A percentile compares a stretch with the other conserved stretches of the same genome.
Conservation (phyloP, 768 basidiomycete species). For the Mycena epipterygia region DNA sequence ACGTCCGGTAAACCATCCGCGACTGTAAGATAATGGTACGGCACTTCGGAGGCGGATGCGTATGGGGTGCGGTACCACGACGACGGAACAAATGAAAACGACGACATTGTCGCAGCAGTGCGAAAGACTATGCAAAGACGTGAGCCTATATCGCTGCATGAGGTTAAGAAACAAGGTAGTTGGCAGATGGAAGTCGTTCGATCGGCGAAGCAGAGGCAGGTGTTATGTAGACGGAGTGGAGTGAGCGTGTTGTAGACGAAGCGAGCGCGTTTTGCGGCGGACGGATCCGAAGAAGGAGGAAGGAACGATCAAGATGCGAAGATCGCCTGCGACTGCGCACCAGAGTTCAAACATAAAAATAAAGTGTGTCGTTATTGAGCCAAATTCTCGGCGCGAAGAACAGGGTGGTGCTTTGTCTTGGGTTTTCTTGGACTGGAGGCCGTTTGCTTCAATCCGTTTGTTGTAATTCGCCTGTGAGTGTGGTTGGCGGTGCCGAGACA, state of each 20-base stretch:
- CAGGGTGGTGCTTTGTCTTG: too few relatives aligned
- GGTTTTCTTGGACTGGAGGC: too few relatives aligned
- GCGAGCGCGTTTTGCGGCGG: constrained; percentile 3
- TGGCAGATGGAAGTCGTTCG: neutral
- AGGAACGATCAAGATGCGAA: too few relatives aligned
- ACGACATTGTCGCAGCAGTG: neutral
- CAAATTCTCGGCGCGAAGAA: too few relatives aligned
- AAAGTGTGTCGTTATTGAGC: too few relatives aligned
- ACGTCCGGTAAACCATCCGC: neutral
- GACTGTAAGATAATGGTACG: neutral
- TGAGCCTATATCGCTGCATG: constrained; percentile 2
- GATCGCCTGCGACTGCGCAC: neutral
- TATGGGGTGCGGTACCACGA: neutral
- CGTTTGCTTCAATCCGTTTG: too few relatives aligned
- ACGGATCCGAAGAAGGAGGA: neutral
- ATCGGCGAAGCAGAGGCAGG: neutral
- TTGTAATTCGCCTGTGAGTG: too few relatives aligned
- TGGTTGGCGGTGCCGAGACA: neutral
- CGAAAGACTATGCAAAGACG: neutral
- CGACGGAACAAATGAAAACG: constrained; percentile 3
- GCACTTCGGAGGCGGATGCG: neutral
- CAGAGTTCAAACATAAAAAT: too few relatives aligned
- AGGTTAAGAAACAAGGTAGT: neutral
- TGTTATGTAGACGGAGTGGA: too few relatives aligned
- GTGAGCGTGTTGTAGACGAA: too few relatives aligned